Evolutionary conservation across 495 filamentous ascomycete genomes (phyloP), one percentile per base, ranked within the genome.

Genomic region (Copromyces sp.): DNA sequence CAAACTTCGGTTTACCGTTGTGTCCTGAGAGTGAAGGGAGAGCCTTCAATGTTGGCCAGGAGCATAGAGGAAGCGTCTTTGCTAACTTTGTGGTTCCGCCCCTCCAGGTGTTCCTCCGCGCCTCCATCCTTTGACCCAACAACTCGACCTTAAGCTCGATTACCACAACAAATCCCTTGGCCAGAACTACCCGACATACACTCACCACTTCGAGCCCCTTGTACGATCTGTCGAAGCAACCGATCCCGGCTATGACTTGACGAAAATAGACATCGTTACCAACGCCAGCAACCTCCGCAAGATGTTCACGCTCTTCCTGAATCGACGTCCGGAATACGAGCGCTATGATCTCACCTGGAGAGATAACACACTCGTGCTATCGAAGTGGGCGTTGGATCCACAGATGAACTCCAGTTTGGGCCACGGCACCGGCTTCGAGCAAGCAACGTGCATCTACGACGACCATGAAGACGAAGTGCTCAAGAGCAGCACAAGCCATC

Each of bases 231-330:
- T 77, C 35, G 32, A 72, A 17, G 39, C 42, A 12, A 73, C 68
- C 65, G n/a, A 68, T 12, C 76, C 75, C 8, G 9, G 2, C 7
- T 69, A 74, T 70, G 38, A 75, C 69, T 3, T 77, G 6, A 44
- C 75, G 11, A 32, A 53, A 2, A 20, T 68, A 0, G 73, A 76
- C 35, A 47, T 79, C 8, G 45, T 79, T 45, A 74, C 53, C 72
- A 78, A 76, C 68, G 76, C 73, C 1, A 73, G 75, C 70, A 75
- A 75, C 68, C 74, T 79, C 17, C 76, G 71, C 29, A 75, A 76
- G 70, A 73, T 78, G n/a, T 79, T 73, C 68, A 69, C 75, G 17
- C n/a, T 77, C 17, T 69, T 79, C 12, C 9, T 2, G 8, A 77
- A 76, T 61, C n/a, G 20, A 24, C 16, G 39, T 0, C 1, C 2